A percentile compares a stretch with the other conserved stretches of the same genome.
phyloP scores from a whole-genome alignment of 2,329 filamentous ascomycete genomes.

The Aureobasidium subglaciale region DNA sequence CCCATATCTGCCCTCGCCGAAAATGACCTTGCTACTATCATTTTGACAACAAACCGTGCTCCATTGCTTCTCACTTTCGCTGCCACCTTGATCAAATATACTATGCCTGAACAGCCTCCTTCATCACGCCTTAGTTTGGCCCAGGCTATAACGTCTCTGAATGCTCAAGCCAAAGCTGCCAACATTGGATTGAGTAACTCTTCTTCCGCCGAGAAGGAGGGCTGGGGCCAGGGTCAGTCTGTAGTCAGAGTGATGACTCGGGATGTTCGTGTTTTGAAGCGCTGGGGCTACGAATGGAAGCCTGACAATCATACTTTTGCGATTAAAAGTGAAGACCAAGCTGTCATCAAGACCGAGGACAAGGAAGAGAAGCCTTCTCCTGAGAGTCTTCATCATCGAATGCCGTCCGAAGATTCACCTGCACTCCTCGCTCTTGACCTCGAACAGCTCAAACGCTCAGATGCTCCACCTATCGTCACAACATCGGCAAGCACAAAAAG shows the following conservation, averaged over 20 bases:
- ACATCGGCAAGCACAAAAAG: conserved; percentile 31
- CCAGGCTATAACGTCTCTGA: conserved; percentile 76
- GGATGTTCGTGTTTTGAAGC: conserved; percentile 66
- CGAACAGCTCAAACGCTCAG: conserved; percentile 43
- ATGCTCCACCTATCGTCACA: conserved; percentile 19
- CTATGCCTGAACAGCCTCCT: conserved; percentile 76
- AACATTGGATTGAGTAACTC: conserved; percentile 62
- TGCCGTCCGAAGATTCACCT: conserved; percentile 32
- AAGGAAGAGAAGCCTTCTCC: conserved; percentile 4
- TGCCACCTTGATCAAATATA: conserved; percentile 64
- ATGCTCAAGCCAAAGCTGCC: conserved; percentile 69
- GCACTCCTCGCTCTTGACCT: conserved; percentile 54
- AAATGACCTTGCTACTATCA: conserved; percentile 50
- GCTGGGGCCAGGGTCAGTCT: conserved; percentile 70
- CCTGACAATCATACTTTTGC: no score
- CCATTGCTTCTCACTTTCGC: conserved; percentile 77
- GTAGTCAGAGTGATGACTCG: conserved; percentile 64
- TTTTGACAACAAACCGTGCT: conserved; percentile 69
- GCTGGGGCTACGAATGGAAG: conserved; percentile 64
- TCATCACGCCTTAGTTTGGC: conserved; percentile 78
- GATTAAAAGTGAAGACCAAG: conserved; percentile 31
- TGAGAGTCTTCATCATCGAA: background rate
- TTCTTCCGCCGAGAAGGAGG: conserved; percentile 59
- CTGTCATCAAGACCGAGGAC: conserved; percentile 1
- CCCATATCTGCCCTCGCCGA: conserved; percentile 51